phyloP scores from a whole-genome alignment of 2,329 filamentous ascomycete genomes.

The Scorias spongiosa region DNA sequence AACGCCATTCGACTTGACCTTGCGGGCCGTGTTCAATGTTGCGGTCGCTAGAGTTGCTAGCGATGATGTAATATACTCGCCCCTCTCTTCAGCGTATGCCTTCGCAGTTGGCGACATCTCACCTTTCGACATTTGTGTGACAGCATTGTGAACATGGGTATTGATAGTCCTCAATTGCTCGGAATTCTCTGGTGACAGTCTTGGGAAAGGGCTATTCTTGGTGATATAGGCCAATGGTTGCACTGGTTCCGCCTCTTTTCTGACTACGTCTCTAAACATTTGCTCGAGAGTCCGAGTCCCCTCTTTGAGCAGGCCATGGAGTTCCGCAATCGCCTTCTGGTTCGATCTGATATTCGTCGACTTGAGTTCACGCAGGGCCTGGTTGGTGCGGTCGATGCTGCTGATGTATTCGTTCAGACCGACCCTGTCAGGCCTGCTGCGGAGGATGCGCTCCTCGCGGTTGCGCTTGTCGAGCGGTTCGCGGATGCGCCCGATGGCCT shows the following conservation, averaged over 20 bases:
- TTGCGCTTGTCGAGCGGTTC: constrained; percentile 88
- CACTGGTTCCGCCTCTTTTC: constrained; percentile 62
- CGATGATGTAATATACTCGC: constrained; percentile 69
- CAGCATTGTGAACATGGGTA: constrained; percentile 22
- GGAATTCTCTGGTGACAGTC: constrained; percentile 59
- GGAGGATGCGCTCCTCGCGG: constrained; percentile 81
- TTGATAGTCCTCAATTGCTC: constrained; percentile 68
- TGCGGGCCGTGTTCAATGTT: constrained; percentile 61
- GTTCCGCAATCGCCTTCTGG: constrained; percentile 70
- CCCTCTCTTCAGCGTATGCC: constrained; percentile 74
- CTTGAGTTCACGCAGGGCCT: constrained; percentile 70
- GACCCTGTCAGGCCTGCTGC: constrained; percentile 57
- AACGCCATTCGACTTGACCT: constrained; percentile 58
- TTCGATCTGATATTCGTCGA: constrained; percentile 85
- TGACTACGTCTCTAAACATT: constrained; percentile 64
- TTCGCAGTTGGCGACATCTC: constrained; percentile 45
- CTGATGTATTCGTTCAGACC: constrained; percentile 74
- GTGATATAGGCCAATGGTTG: constrained; percentile 89
- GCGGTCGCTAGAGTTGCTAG: constrained; percentile 77
- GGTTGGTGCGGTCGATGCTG: constrained; percentile 77
- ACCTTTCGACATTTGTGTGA: constrained; percentile 10
- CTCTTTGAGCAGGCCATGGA: constrained; percentile 59
- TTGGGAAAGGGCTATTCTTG: constrained; percentile 62
- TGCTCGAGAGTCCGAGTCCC: constrained; percentile 74
- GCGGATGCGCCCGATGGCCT: constrained; percentile 74